Base-by-base conservation (phyloP, 108 stramenopile genomes). In the Discostella pseudostelligera region DNA sequence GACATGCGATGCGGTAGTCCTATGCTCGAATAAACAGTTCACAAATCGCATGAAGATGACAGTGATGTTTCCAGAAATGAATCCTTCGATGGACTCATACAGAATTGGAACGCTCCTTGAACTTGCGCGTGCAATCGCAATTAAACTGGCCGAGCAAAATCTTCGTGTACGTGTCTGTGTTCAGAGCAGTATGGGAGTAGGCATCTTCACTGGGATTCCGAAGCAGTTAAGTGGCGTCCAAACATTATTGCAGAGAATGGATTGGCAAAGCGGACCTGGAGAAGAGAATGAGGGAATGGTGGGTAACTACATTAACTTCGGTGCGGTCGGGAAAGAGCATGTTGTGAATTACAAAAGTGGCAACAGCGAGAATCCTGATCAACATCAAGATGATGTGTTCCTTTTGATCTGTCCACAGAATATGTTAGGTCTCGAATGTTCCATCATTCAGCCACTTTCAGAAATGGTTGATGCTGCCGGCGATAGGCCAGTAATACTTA, bases 221-320 rank as follows among this genome's bases (percentile, higher is more conserved):
- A 93, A 93, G 51, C 87, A 88, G 56, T 42, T 93, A 40, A 88
- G 70, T 74, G 92, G 92, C 13, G 92, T 88, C 7, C 47, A 81
- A 16, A 88, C 83, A 54, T 51, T 93, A 9, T 56, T 93, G 10
- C 88, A 89, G 64, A 72, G 84, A 60, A 93, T 93, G 92, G 92
- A 93, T 69, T 93, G 92, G 92, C 84, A 88, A 72, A 73, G 78
- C 11, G 78, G 74, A 16, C 72, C 78, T 21, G 91, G 92, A 8
- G 92, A 93, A 74, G 70, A 77, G 57, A 89, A 93, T 67, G 92
- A 93, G 51, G 92, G 92, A 1, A 93, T 93, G 86, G 81, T 93
- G 9, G 92, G 92, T 19, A 58, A 86, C 48, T 89, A 82, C 36
- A 59, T 93, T 9, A 84, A 81, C 29, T 93, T 93, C 80, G 92